Conservation (phyloP, 495 filamentous ascomycete genomes). For the Tuber brumale region DNA sequence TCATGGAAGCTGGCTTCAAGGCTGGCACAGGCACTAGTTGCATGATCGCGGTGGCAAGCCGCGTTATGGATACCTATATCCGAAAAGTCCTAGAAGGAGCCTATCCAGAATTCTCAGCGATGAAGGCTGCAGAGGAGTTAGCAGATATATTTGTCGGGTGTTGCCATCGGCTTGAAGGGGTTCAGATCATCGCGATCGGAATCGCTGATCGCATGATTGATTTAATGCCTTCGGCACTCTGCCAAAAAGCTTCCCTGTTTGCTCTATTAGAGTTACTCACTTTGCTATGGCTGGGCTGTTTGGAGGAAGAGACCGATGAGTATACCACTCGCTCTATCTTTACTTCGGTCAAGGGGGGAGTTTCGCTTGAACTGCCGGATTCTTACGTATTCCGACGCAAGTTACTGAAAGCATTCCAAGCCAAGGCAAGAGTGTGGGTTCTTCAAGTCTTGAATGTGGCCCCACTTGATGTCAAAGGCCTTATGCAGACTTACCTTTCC, state of each 20-base stretch:
- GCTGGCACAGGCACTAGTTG: conserved; percentile 70
- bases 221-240: conserved; percentile 80
- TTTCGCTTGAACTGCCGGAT: conserved; percentile 84
- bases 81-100: conserved; percentile 63
- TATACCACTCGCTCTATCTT: conserved; percentile 80
- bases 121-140: conserved; percentile 80
- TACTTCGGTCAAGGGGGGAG: conserved; percentile 62
- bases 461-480: conserved; percentile 87
- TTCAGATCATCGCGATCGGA: conserved; percentile 72
- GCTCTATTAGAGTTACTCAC: conserved; percentile 83
- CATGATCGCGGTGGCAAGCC: conserved; percentile 71
- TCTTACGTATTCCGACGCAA: conserved; percentile 69
- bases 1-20: conserved; percentile 79
- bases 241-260: conserved; percentile 82
- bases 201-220: conserved; percentile 79
- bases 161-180: conserved; percentile 82
- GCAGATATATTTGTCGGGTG: conserved; percentile 76
- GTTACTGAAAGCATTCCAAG: conserved; percentile 72
- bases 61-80: conserved; percentile 67
- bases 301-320: conserved; percentile 88
- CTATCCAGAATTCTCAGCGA: conserved; percentile 66
- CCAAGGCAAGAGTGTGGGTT: conserved; percentile 73
- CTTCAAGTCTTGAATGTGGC: conserved; percentile 70
- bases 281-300: conserved; percentile 88
- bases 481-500: conserved; percentile 91